A percentile compares a stretch with the other conserved stretches of the same genome.
Conservation (phyloP, 164 flowering plant species). For the Warburgia ugandensis region DNA sequence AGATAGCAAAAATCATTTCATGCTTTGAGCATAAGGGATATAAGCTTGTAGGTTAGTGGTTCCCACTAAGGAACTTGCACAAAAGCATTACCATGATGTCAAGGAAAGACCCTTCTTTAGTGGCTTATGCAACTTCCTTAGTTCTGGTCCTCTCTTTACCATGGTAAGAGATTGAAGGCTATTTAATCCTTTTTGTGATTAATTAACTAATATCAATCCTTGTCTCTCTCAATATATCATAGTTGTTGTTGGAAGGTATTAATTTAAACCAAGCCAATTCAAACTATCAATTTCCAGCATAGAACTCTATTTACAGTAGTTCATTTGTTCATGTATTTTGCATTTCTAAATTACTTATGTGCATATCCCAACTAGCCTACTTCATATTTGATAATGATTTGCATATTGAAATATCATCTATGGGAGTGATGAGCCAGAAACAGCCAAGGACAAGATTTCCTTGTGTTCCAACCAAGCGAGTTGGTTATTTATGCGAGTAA, state of each 20-base stretch:
- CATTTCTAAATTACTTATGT: too few relatives aligned
- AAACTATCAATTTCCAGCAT: too few relatives aligned
- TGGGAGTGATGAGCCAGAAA: slow-evolving; percentile 96
- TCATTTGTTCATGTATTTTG: too few relatives aligned
- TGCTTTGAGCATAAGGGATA: slow-evolving; percentile 94
- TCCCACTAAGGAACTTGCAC: slow-evolving; percentile 86
- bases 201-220: too few relatives aligned
- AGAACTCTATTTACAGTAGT: too few relatives aligned
- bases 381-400: too few relatives aligned
- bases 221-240: too few relatives aligned
- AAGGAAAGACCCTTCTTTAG: slow-evolving; percentile 89
- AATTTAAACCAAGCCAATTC: too few relatives aligned
- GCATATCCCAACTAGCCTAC: too few relatives aligned
- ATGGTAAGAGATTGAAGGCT: slow-evolving; percentile 58
- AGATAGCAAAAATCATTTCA: slow-evolving; percentile 85
- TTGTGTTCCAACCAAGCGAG: slow-evolving; percentile 88
- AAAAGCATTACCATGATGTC: slow-evolving; percentile 94
- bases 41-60: slow-evolving; percentile 79
- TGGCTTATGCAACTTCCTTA: slow-evolving; percentile 87
- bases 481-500: slow-evolving; percentile 68
- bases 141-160: slow-evolving; percentile 98
- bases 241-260: slow-evolving; percentile 98
- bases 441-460: slow-evolving; percentile 81
- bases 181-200: too few relatives aligned
- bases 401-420: slow-evolving; percentile 77